Conservation (phyloP, 2,329 filamentous ascomycete species). For the Cytospora paraplurivora region DNA sequence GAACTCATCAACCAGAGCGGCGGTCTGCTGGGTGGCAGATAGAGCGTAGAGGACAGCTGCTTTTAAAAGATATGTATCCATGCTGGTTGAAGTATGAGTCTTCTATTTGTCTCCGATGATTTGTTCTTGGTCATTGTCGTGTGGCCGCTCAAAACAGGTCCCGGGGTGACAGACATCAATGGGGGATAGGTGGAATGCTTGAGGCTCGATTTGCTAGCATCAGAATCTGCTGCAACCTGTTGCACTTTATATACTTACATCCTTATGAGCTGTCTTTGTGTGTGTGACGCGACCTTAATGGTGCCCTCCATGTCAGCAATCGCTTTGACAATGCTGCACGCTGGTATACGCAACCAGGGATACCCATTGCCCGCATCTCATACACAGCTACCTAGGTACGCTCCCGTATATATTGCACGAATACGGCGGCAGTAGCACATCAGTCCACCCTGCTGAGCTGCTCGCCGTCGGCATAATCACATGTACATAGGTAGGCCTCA, state of each 20-base stretch:
- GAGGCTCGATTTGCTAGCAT: not conserved
- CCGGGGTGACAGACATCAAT: not conserved
- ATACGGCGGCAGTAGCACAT: too few species aligned
- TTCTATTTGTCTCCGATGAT: slow-evolving; percentile 3
- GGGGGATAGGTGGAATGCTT: not conserved
- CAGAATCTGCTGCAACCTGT: not conserved
- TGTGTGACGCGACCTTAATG: not conserved
- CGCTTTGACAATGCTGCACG: slow-evolving; percentile 1
- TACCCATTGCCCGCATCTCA: not conserved
- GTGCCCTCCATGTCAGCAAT: slow-evolving; percentile 20
- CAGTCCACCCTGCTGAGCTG: too few species aligned
- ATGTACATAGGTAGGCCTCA: too few species aligned
- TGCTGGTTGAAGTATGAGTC: not conserved
- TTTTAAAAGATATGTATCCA: slow-evolving; percentile 23
- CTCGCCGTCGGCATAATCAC: too few species aligned
- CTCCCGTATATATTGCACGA: too few species aligned
- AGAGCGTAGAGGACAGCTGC: slow-evolving; percentile 22
- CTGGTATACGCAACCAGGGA: not conserved
- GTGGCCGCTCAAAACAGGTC: not conserved
- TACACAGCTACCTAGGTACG: too few species aligned
- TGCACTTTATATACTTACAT: slow-evolving; percentile 17
- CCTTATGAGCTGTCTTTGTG: slow-evolving; percentile 10
- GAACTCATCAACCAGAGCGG: slow-evolving; percentile 17
- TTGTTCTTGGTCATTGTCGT: not conserved
- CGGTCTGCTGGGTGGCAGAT: slow-evolving; percentile 19